Evolutionary conservation across 225 moss, liverwort and hornwort genomes (phyloP).

Genomic region (Rhytidiadelphus loreus): DNA sequence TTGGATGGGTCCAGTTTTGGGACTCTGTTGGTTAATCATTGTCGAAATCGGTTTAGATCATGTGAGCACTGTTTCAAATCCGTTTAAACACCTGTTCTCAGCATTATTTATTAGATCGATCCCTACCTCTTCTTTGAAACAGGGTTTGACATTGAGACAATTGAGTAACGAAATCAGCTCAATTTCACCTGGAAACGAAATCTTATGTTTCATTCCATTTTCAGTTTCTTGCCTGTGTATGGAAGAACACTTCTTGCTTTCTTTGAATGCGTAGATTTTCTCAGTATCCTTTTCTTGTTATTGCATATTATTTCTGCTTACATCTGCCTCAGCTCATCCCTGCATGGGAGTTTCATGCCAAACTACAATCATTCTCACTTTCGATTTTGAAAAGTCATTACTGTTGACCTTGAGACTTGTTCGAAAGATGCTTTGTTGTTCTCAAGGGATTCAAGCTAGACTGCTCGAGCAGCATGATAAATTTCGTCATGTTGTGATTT

Average conservation of each 20-base stretch:
- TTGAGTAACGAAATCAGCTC: background rate
- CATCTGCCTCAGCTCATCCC: background rate
- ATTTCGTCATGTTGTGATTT: too few relatives aligned
- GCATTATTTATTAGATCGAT: background rate
- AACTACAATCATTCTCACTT: background rate
- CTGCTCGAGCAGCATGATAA: too few relatives aligned
- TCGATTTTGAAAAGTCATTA: background rate
- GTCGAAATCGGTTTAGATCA: too few relatives aligned
- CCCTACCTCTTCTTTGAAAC: background rate
- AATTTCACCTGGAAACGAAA: background rate
- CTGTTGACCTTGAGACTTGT: background rate
- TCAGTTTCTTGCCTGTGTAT: background rate
- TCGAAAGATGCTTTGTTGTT: background rate
- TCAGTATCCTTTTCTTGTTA: background rate
- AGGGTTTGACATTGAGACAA: background rate
- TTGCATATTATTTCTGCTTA: background rate
- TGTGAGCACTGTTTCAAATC: background rate
- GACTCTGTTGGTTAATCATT: background rate
- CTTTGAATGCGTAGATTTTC: background rate
- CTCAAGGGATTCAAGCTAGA: too few relatives aligned
- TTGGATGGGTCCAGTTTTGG: background rate
- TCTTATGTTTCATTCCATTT: background rate
- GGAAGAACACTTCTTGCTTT: background rate
- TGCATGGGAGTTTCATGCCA: background rate
- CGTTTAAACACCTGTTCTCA: background rate